Base-by-base conservation (phyloP, 2,329 filamentous ascomycete genomes). In the Phialophora expanda region DNA sequence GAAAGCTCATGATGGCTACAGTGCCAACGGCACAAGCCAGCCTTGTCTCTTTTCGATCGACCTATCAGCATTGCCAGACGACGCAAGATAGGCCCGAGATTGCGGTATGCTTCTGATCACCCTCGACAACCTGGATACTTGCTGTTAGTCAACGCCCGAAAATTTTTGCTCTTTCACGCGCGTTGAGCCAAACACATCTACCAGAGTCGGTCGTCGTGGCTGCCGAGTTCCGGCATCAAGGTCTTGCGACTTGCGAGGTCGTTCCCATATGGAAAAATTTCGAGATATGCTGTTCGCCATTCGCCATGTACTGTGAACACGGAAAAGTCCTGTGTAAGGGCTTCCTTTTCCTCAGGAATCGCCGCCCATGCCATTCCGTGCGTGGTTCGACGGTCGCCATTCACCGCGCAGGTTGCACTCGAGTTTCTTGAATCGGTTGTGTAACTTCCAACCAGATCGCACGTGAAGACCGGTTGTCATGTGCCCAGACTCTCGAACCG, bases 41-140 rank as follows among this genome's bases (percentile, higher is more conserved):
- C 20, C 48, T 51, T 17, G 48, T 17, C 20, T 51, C 38, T 17
- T 24, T 51, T 4, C 7, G 20, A 22, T 17, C 24, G 7, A 32
- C 51, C 51, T 24, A 55, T 55, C 24, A 55, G 17, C 22, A n/a
- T 32, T 14, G 24, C 51, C 17, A 32, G 26, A 55, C 51, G 17
- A 32, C 51, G 17, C 22, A n/a, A 8, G 8, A n/a, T 55, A 30
- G 24, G 9, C 24, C 51, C 51, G 51, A 55, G 51, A 9, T 26
- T 20, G 26, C 26, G 51, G 51, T 55, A 32, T 55, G 26, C 51
- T 30, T 26, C 17, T 30, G 38, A 17, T 41, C 38, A 41, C 4
- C 38, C 12, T 41, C 38, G 8, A 41, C 32, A 9, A 34, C 32
- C 34, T 17, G 34, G 14, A 30, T 14, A 20, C 51, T 54, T 22